Base-by-base conservation (phyloP, 2,329 filamentous ascomycete species). In the Coniochaeta sp. region DNA sequence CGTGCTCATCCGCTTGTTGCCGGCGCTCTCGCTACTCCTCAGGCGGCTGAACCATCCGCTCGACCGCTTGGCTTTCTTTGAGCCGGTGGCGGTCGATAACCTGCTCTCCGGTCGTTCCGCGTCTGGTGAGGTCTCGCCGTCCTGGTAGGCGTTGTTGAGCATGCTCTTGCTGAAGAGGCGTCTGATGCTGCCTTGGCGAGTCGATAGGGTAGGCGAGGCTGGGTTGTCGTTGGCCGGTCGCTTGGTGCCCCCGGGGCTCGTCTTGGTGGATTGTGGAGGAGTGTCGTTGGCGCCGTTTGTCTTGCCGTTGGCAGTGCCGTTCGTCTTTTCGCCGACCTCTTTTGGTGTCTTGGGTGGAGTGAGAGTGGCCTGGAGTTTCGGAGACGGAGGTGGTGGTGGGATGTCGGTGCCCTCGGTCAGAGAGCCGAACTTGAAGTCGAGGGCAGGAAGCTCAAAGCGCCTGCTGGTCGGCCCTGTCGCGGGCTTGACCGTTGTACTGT, bases 361-460 rank as follows among this genome's bases (percentile, higher is more conserved):
- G 52, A 75, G 76, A 11, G 47, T 63, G 8, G 61, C 52, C 69
- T 82, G 79, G 65, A 77, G 72, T 59, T 79, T 71, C 55, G 83
- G 83, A 56, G 82, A 85, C 19, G 82, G 81, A 55, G 75, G 76
- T 26, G 83, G 83, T 33, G 83, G 81, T 50, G 83, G 83, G 64
- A 86, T 86, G 67, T 83, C 69, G 69, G 83, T 86, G 59, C 83
- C 83, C 44, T 86, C 83, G 50, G 83, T 86, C 68, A 86, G 74
- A 55, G 79, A 83, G 62, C 79, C 77, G 66, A 85, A 84, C 65
- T 84, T 79, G 73, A 86, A 78, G 64, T 86, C 75, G 62, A 86
- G 77, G 55, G 77, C 79, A 9, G 83, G 83, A 61, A 86, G 78
- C 73, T 85, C 80, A 64, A 86, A 86, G 24, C 70, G 69, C 62